Evolutionary conservation across 306 rosid species (phyloP).

Genomic region (Lathyrus tuberosus): DNA sequence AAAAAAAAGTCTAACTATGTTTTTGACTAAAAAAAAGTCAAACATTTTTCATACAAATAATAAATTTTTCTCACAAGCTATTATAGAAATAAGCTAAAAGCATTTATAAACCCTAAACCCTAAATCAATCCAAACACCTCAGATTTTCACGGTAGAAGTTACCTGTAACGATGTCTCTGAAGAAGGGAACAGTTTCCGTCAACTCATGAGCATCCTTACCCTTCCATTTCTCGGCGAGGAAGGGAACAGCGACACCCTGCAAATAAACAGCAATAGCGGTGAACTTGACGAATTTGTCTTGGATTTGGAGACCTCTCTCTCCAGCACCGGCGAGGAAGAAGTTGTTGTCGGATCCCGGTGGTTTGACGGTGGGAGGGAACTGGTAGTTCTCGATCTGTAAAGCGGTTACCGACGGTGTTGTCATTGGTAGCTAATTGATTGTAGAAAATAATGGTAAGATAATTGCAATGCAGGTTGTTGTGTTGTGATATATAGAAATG

Average conservation of each 20-base stretch:
- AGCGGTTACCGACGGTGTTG: conserved; percentile 25
- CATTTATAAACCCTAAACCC: neutral
- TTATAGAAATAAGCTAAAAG: no score
- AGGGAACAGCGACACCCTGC: conserved; percentile 54
- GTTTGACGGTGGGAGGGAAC: conserved; percentile 32
- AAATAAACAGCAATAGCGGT: conserved; percentile 80
- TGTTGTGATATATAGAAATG: no score
- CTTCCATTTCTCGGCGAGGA: conserved; percentile 71
- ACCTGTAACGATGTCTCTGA: conserved; percentile 75
- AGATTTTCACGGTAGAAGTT: no score
- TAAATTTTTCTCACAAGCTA: no score
- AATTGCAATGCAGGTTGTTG: no score
- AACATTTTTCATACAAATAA: no score
- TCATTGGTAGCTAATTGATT: no score
- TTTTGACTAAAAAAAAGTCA: no score
- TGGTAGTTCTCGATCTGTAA: conserved; percentile 31
- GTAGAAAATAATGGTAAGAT: no score
- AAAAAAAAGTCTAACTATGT: no score
- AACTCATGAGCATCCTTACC: conserved; percentile 52
- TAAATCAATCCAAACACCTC: no score
- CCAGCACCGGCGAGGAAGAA: conserved; percentile 63
- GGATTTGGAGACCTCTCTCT: conserved; percentile 65
- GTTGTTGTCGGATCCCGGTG: conserved; percentile 32
- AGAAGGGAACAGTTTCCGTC: conserved; percentile 64
- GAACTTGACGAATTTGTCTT: conserved; percentile 73